These are phyloP conservation scores for Mrakiaceae sp. DNA, from an alignment of 1,284 basidiomycete species.

Conservation along the genomic window DNA sequence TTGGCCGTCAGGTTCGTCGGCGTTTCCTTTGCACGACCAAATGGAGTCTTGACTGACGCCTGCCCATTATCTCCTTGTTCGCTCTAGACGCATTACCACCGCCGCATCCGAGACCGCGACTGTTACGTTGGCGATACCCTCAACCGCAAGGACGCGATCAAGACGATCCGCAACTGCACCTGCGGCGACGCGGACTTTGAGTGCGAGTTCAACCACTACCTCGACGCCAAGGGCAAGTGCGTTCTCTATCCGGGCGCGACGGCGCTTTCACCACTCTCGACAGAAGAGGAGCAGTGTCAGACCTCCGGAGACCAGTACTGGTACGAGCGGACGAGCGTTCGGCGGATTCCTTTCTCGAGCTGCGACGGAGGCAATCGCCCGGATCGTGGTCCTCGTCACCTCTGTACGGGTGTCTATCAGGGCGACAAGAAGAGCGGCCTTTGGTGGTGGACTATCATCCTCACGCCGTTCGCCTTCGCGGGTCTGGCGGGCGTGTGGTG, in stretches of 20 bases:
- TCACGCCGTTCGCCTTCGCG: constrained; percentile 63
- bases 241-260: constrained; percentile 57
- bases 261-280: constrained; percentile 45
- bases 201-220: constrained; percentile 88
- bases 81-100: constrained; percentile 67
- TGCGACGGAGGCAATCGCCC: constrained; percentile 64
- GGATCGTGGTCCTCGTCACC: constrained; percentile 59
- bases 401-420: constrained; percentile 58
- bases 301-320: constrained; percentile 42
- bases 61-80: background rate
- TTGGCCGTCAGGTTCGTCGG: constrained; percentile 61
- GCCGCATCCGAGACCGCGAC: constrained; percentile 63
- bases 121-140: constrained; percentile 65
- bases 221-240: constrained; percentile 56
- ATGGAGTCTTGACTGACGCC: background rate
- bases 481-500: constrained; percentile 66
- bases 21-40: background rate
- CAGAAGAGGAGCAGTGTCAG: constrained; percentile 45
- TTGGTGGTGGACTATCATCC: constrained; percentile 66
- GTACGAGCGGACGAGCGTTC: constrained; percentile 83
- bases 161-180: constrained; percentile 57
- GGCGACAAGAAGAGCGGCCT: constrained; percentile 40
- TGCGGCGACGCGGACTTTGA: constrained; percentile 73
- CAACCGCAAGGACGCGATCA: constrained; percentile 32
- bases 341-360: constrained; percentile 72